Conservation (phyloP, 345 rosid species). For the Citrus cavaleriei region DNA sequence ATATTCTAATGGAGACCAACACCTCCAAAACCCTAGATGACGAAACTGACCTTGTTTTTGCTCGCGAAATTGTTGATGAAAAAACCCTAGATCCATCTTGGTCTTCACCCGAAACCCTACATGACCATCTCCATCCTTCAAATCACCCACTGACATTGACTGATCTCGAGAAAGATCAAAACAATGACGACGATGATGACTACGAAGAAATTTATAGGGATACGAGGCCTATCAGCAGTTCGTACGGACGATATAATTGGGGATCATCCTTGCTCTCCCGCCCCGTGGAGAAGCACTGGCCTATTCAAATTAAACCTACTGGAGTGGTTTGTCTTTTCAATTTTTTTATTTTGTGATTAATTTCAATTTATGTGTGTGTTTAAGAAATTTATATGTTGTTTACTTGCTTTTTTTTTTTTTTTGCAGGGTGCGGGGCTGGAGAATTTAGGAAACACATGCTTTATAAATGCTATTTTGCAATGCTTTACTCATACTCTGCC, state of each 20-base stretch:
- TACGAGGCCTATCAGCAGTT: background rate
- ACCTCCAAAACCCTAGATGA: background rate
- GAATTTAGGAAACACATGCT: conserved; percentile 86
- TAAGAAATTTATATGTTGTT: background rate
- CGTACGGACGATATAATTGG: background rate
- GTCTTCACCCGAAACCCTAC: background rate
- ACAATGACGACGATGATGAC: background rate
- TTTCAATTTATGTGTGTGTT: background rate
- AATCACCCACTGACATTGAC: background rate
- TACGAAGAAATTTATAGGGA: background rate
- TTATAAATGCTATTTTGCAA: conserved; percentile 77
- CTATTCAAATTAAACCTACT: background rate
- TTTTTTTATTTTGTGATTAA: background rate
- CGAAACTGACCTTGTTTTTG: background rate
- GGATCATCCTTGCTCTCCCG: background rate
- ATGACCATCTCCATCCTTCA: background rate
- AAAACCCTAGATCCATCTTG: background rate
- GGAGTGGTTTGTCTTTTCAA: conserved; percentile 15
- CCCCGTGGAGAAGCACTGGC: background rate
- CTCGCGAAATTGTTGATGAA: background rate
- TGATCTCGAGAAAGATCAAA: background rate
- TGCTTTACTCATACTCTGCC: conserved; percentile 91
- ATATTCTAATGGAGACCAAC: background rate
- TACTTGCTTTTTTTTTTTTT: background rate
- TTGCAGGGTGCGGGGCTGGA: conserved; percentile 79